These are phyloP conservation scores for Spathaspora passalidarum DNA, from an alignment of 805 yeast genomes.

Conservation along the genomic window DNA sequence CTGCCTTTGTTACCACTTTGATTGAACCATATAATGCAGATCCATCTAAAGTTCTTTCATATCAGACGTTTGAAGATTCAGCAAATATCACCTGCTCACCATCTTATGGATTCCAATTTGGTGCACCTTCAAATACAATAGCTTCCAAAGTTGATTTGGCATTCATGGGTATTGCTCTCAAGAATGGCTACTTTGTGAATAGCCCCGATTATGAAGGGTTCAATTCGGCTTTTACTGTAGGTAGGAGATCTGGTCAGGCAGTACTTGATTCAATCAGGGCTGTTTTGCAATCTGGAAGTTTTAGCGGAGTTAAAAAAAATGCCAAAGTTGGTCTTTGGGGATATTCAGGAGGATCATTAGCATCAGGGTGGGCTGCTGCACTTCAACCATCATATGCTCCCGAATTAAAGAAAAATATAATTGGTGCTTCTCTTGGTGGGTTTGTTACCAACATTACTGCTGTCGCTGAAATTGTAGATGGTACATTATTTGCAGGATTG, in stretches of 20 bases:
- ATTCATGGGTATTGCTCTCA: slow-evolving; percentile 17
- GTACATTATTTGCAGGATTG: slow-evolving; percentile 27
- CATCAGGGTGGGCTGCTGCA: slow-evolving; percentile 37
- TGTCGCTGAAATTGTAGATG: slow-evolving; percentile 22
- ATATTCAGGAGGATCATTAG: slow-evolving; percentile 37
- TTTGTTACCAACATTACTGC: slow-evolving; percentile 33
- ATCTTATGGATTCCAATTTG: slow-evolving; percentile 19
- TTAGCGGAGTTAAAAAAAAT: slow-evolving; percentile 17
- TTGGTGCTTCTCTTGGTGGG: slow-evolving; percentile 39
- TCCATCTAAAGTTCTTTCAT: slow-evolving; percentile 22
- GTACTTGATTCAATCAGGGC: slow-evolving; percentile 31
- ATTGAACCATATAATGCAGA: slow-evolving; percentile 29
- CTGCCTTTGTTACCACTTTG: slow-evolving; percentile 23
- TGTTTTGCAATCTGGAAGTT: slow-evolving; percentile 13
- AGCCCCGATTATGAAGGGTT: slow-evolving; percentile 36
- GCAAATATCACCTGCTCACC: slow-evolving; percentile 25
- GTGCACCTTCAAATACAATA: slow-evolving; percentile 11
- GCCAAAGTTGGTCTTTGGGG: slow-evolving; percentile 32
- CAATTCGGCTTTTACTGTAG: slow-evolving; percentile 29
- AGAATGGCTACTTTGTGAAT: slow-evolving; percentile 31
- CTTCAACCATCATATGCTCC: slow-evolving; percentile 36
- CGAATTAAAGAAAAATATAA: slow-evolving; percentile 20
- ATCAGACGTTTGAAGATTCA: slow-evolving; percentile 29
- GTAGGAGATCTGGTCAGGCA: slow-evolving; percentile 27
- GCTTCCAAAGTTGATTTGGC: slow-evolving; percentile 15